Evolutionary conservation across 2,329 filamentous ascomycete genomes (phyloP), one percentile per base, ranked within the genome.

Genomic region (Phialophora expanda): DNA sequence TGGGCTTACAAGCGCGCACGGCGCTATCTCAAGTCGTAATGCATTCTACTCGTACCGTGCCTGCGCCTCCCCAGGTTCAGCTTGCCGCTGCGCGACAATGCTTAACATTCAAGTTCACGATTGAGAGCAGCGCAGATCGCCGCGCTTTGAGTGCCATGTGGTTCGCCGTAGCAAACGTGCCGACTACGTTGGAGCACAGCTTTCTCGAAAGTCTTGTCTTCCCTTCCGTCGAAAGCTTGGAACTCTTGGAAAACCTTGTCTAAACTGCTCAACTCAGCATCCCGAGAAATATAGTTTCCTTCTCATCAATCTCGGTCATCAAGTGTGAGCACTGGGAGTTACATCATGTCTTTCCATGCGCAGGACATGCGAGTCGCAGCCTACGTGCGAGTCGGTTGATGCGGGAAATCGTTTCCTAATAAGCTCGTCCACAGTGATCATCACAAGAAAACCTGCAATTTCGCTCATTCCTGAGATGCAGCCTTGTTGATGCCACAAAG

Each of bases 11-110:
- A 59, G 66, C 68, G 62, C 69, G 26, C 22, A 20, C 46, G 41
- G 70, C 69, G 70, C 70, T 71, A 67, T 64, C 56, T 56, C 20
- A 59, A 22, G 46, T 65, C 59, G 56, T 48, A 59, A 56, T 63
- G 44, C 67, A 69, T 67, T 38, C 14, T 14, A 24, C n/a, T n/a
- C n/a, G n/a, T n/a, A n/a, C 28, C 1, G 17, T 55, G 22, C 4
- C 14, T 12, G 4, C 28, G 24, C 14, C 12, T n/a, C n/a, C 53
- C 17, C 38, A n/a, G 5, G 6, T 44, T n/a, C 38, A 44, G 17
- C 38, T n/a, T 44, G 17, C 38, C n/a, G 38, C 38, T n/a, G 38
- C 38, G n/a, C 28, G 8, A 55, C 53, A 8, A 20, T 2, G 28
- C 48, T 26, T 26, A 22, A 24, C 3, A 12, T 51, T n/a, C 38